Percentiles rank a stretch among this genome's conserved stretches.
These are phyloP conservation scores for Agrocybe pediades DNA, from an alignment of 768 basidiomycete genomes.

Conservation along the genomic window DNA sequence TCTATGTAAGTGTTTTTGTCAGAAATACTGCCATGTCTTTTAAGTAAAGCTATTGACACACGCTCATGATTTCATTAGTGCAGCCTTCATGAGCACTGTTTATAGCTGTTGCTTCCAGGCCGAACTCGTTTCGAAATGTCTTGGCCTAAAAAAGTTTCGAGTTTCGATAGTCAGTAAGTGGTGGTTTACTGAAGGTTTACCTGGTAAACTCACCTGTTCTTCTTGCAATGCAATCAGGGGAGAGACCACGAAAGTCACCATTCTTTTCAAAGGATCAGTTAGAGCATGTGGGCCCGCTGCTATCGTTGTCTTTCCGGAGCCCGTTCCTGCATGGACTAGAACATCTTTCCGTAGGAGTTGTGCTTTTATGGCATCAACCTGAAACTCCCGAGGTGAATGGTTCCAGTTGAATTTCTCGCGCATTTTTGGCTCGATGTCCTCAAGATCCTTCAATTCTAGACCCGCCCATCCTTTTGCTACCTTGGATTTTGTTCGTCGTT, in stretches of 20 bases:
- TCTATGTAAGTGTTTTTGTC: conserved; percentile 16
- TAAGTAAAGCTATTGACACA: too few species aligned
- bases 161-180: too few species aligned
- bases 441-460: conserved; percentile 6
- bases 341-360: conserved; percentile 32
- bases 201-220: conserved; percentile 21
- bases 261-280: conserved; percentile 22
- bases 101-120: conserved; percentile 29
- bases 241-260: too few species aligned
- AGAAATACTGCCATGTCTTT: too few species aligned
- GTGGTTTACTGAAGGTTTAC: background rate
- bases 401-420: conserved; percentile 25
- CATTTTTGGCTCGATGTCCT: background rate
- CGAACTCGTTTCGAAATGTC: conserved; percentile 32
- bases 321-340: too few species aligned
- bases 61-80: conserved; percentile 24
- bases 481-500: background rate
- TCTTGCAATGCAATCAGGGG: conserved; percentile 39
- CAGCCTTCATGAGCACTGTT: too few species aligned
- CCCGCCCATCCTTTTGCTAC: background rate
- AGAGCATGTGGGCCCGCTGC: conserved; percentile 38
- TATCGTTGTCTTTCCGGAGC: conserved; percentile 41
- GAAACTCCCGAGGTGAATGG: conserved; percentile 23
- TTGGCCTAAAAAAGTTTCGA: too few species aligned
- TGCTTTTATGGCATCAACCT: conserved; percentile 26